phyloP scores from a whole-genome alignment of 2,329 filamentous ascomycete species.

The Colletotrichum eleusines region DNA sequence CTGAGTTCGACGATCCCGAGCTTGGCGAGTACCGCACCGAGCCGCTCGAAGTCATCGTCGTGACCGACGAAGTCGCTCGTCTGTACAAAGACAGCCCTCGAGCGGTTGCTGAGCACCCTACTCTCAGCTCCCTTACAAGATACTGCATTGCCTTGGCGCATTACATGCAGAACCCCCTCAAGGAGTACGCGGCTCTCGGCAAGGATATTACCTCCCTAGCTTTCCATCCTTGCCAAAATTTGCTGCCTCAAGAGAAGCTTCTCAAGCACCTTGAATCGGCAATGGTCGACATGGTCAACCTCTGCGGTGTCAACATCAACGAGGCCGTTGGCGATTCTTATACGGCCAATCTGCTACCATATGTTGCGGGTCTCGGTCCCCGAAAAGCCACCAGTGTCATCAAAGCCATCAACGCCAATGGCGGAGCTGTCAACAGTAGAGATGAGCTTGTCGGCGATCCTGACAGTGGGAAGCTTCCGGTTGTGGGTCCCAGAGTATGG shows the following conservation, averaged over 20 bases:
- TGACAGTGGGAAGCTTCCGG: constrained; percentile 80
- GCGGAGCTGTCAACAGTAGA: constrained; percentile 84
- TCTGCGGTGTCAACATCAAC: constrained; percentile 95
- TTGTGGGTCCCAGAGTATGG: constrained; percentile 92
- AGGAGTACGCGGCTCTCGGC: constrained; percentile 94
- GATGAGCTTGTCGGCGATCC: constrained; percentile 91
- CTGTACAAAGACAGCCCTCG: constrained; percentile 92
- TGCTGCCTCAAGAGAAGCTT: constrained; percentile 89
- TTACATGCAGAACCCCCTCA: constrained; percentile 95
- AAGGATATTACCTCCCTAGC: constrained; percentile 87
- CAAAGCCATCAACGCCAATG: constrained; percentile 90
- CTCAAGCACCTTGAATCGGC: constrained; percentile 91
- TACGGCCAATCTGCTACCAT: constrained; percentile 89
- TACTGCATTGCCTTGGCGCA: constrained; percentile 92
- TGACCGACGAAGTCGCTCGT: constrained; percentile 97
- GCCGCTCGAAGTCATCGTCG: constrained; percentile 86
- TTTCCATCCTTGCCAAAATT: constrained; percentile 90
- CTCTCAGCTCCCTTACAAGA: constrained; percentile 80
- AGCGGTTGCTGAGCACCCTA: constrained; percentile 83
- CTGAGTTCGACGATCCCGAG: constrained; percentile 86
- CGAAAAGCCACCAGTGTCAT: constrained; percentile 83
- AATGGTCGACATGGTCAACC: constrained; percentile 98
- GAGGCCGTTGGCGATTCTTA: constrained; percentile 86
- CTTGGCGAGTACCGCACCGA: constrained; percentile 81
- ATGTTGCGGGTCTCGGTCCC: constrained; percentile 90